Evolutionary conservation across 495 filamentous ascomycete genomes (phyloP), one percentile per base, ranked within the genome.

Genomic region (Trichoderma asperelloides): DNA sequence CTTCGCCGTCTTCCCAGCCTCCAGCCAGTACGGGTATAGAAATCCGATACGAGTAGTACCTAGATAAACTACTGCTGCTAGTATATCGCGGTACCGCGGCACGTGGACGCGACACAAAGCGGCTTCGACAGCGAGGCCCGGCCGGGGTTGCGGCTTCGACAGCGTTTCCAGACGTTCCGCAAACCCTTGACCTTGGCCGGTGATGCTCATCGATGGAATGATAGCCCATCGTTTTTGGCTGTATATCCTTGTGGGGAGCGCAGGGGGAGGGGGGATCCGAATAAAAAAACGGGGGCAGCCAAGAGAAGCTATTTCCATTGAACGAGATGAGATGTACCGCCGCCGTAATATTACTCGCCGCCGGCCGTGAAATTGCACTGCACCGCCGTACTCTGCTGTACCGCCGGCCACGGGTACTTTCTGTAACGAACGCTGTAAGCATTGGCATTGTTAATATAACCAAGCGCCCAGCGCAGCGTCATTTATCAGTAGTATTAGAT

Each of bases 81-180:
- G 40, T 41, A 13, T 41, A 41, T 41, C 40, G 40, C n/a, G n/a
- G n/a, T 47, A 16, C 15, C 43, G 55, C 23, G 55, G 55, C 55
- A 60, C 55, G 55, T 60, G 55, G 55, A 60, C 55, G 55, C 55
- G 55, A 60, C 55, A 51, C 2, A 2, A 30, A 60, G 55, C 55
- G 55, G 55, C 55, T n/a, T n/a, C n/a, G 55, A 60, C 9, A n/a
- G n/a, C 49, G 2, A 23, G 49, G 18, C 16, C 49, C 49, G n/a
- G 21, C 49, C 49, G 49, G 49, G 49, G 49, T 16, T 23, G 21
- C 23, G 55, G 23, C 55, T 60, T 60, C 55, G 55, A 60, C 55
- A 28, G 55, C 55, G 23, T 60, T 60, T 60, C 55, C 55, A 60
- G 55, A 60, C 55, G 55, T 60, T 60, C 55, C 55, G 55, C 55